phyloP scores from a whole-genome alignment of 2,329 filamentous ascomycete genomes.

The Shiraia bambusicola region DNA sequence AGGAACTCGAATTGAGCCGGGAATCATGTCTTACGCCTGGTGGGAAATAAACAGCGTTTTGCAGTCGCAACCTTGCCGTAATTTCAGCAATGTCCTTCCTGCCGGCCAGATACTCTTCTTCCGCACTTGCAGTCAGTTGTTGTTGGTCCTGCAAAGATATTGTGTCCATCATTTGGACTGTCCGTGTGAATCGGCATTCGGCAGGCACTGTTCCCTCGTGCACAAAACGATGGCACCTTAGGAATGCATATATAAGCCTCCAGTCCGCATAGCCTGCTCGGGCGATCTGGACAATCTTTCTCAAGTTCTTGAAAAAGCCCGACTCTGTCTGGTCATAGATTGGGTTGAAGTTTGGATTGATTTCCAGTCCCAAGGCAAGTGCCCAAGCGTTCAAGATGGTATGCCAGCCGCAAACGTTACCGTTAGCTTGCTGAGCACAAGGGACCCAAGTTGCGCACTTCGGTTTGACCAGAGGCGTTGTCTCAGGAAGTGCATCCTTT shows the following conservation, averaged over 20 bases:
- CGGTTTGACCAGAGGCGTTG: neutral
- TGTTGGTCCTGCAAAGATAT: neutral
- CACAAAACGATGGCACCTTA: conserved; percentile 12
- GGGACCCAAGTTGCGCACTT: conserved; percentile 4
- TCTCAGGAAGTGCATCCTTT: neutral
- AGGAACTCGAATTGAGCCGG: no score
- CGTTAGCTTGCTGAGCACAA: conserved; percentile 4
- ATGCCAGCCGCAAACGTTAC: conserved; percentile 16
- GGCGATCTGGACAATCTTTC: conserved; percentile 10
- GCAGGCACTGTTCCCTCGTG: neutral
- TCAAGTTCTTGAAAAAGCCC: conserved; percentile 6
- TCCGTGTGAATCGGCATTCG: neutral
- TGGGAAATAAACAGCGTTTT: no score
- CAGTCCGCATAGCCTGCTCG: conserved; percentile 10
- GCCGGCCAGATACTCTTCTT: no score
- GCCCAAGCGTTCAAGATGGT: conserved; percentile 24
- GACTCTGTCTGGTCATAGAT: conserved; percentile 3
- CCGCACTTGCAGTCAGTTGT: no score
- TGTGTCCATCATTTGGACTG: neutral
- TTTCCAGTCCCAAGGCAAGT: conserved; percentile 20
- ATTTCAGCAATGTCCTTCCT: no score
- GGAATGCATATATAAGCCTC: conserved; percentile 17
- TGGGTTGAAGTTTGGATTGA: conserved; percentile 5
- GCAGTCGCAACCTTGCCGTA: no score
- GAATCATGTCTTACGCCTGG: no score